Conservation (phyloP, 139 green algal species). For the Coelastrella sp. region DNA sequence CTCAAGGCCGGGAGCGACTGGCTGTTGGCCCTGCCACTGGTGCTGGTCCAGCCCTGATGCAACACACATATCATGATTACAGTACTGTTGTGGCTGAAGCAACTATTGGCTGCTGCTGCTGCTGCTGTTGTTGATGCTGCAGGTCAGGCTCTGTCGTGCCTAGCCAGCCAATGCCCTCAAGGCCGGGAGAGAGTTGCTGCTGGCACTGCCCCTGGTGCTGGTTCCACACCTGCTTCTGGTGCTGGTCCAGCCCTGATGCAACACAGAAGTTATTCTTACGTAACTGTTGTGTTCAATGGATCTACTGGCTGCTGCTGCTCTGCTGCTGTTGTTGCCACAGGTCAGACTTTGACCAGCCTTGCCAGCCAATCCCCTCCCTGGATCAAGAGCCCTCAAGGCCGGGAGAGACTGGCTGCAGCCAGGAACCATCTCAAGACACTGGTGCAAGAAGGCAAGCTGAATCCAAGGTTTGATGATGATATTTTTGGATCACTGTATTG, state of each 20-base stretch:
- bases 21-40: no score
- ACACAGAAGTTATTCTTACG: no score
- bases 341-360: background rate
- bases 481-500: background rate
- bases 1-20: slow-evolving; percentile 29
- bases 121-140: background rate
- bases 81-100: no score
- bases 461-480: slow-evolving; percentile 55
- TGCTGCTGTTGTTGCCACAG: background rate
- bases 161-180: background rate
- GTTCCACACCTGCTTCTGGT: no score
- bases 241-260: background rate
- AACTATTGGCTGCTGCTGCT: slow-evolving; percentile 11
- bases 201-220: slow-evolving; percentile 23
- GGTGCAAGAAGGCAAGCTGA: slow-evolving; percentile 38
- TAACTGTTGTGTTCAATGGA: no score
- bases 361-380: background rate
- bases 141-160: background rate
- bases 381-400: background rate
- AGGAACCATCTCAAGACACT: background rate
- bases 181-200: no score
- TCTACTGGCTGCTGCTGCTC: slow-evolving; percentile 12
- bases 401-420: slow-evolving; percentile 42
- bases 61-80: background rate
- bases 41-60: background rate